Evolutionary conservation across 495 filamentous ascomycete species (phyloP).

Genomic region (Trichoderma gamsii): DNA sequence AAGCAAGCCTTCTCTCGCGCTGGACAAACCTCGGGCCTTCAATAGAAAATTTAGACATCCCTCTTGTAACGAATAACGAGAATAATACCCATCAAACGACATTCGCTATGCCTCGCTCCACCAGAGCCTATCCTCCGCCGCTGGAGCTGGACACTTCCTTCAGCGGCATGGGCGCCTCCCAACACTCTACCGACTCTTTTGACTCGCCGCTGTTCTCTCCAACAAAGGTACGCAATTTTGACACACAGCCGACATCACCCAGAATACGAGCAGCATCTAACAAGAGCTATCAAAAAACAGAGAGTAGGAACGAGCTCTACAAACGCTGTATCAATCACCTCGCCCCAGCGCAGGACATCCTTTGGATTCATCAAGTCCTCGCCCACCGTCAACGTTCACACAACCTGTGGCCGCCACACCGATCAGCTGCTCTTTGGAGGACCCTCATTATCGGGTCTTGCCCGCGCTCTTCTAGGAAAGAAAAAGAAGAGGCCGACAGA

Average conservation of each 20-base stretch:
- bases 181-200: not conserved
- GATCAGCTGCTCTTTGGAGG: constrained; percentile 31
- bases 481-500: not conserved
- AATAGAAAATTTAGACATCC: not conserved
- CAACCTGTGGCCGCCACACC: constrained; percentile 30
- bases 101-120: constrained; percentile 1
- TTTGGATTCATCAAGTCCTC: constrained; percentile 18
- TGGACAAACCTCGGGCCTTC: not conserved
- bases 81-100: not conserved
- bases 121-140: not conserved
- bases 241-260: not conserved
- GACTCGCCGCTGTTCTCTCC: not conserved
- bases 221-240: not conserved
- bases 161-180: not conserved
- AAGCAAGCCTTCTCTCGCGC: constrained; percentile 4
- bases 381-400: constrained; percentile 30
- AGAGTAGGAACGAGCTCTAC: constrained; percentile 5
- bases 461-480: not conserved
- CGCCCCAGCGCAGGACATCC: constrained; percentile 5
- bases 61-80: constrained; percentile 3
- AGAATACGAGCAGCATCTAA: not conserved
- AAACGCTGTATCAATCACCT: not conserved
- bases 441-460: not conserved
- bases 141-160: constrained; percentile 8
- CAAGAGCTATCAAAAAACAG: not conserved